Evolutionary conservation across 2,329 filamentous ascomycete species (phyloP).

Genomic region (Epichloe elymi): DNA sequence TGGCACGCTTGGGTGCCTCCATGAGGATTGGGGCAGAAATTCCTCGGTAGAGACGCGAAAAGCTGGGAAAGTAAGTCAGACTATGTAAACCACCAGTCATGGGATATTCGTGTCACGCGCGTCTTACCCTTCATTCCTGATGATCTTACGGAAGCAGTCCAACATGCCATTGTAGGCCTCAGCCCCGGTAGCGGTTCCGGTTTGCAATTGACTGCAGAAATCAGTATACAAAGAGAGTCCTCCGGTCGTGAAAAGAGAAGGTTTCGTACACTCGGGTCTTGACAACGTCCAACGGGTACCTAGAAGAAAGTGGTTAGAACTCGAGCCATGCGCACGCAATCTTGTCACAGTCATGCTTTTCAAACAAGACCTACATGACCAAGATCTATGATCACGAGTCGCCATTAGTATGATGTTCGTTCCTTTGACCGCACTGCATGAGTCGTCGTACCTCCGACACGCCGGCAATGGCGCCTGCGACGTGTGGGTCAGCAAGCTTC

Average conservation of each 20-base stretch:
- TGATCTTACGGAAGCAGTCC: conserved; percentile 95
- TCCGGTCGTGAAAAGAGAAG: conserved; percentile 5
- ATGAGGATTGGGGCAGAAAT: conserved; percentile 94
- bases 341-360: neutral
- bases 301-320: conserved; percentile 22
- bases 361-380: conserved; percentile 52
- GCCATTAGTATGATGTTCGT: neutral
- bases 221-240: conserved; percentile 9
- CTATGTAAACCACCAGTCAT: neutral
- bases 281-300: conserved; percentile 97
- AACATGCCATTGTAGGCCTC: conserved; percentile 95
- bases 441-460: conserved; percentile 67
- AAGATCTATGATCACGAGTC: conserved; percentile 49
- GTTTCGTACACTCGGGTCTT: conserved; percentile 83
- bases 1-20: conserved; percentile 88
- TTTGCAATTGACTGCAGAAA: conserved; percentile 65
- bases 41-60: conserved; percentile 86
- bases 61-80: conserved; percentile 32
- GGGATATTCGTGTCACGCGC: conserved; percentile 12
- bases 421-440: neutral
- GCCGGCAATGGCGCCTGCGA: conserved; percentile 75
- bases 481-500: conserved; percentile 5
- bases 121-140: conserved; percentile 78
- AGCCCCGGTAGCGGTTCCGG: conserved; percentile 55
- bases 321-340: neutral